phyloP scores from a whole-genome alignment of 1,284 basidiomycete genomes.

The Austroboletus rostrupii region DNA sequence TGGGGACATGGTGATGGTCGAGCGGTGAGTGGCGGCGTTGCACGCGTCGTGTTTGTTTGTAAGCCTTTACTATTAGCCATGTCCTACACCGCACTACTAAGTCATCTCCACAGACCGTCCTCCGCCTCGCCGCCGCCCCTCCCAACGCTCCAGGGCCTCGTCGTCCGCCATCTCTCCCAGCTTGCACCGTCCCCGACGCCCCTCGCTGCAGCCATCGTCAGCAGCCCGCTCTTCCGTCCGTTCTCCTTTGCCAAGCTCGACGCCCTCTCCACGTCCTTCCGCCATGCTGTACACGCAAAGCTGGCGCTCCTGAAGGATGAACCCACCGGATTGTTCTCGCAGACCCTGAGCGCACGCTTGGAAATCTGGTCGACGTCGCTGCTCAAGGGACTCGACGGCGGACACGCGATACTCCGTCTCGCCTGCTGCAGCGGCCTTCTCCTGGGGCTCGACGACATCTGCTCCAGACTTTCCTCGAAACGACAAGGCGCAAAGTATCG shows the following conservation, averaged over 20 bases:
- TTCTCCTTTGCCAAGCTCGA: constrained; percentile 50
- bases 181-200: constrained; percentile 55
- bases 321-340: constrained; percentile 40
- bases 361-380: constrained; percentile 55
- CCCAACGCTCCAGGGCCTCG: constrained; percentile 51
- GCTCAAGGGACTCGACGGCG: constrained; percentile 40
- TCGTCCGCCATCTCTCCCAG: constrained; percentile 61
- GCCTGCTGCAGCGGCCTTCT: not conserved
- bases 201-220: constrained; percentile 60
- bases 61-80: constrained; percentile 32
- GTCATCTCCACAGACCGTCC: constrained; percentile 51
- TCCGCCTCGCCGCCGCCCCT: constrained; percentile 43
- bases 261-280: constrained; percentile 53
- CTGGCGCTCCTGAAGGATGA: constrained; percentile 38
- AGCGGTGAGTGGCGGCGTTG: not conserved
- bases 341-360: constrained; percentile 38
- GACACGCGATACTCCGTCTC: not conserved
- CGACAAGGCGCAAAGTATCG: constrained; percentile 31
- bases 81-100: constrained; percentile 52
- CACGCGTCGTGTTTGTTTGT: constrained; percentile 23
- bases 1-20: constrained; percentile 35
- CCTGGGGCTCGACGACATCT: constrained; percentile 56
- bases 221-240: constrained; percentile 53
- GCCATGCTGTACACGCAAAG: constrained; percentile 60
- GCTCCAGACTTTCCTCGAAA: constrained; percentile 15